Percentiles rank a stretch among this genome's conserved stretches.
phyloP scores from a whole-genome alignment of 2,329 filamentous ascomycete genomes.

The Colletotrichum sp. region DNA sequence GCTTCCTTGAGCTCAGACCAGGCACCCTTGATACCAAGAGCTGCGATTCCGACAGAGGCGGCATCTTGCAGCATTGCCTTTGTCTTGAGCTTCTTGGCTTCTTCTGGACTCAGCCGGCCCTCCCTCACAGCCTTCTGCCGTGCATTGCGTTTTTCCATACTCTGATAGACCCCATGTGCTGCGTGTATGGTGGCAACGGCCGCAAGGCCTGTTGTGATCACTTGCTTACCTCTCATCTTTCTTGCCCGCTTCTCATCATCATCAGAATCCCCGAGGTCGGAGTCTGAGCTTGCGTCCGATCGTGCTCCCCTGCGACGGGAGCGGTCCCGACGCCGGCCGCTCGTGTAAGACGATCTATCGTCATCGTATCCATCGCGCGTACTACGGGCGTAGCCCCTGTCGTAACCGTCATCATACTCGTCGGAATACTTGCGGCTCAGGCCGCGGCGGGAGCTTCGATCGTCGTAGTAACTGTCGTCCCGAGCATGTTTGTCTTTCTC shows the following conservation, averaged over 20 bases:
- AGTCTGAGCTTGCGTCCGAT: conserved; percentile 56
- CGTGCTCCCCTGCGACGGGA: conserved; percentile 40
- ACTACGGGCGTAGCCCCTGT: conserved; percentile 42
- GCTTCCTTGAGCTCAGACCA: conserved; percentile 62
- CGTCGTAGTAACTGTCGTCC: conserved; percentile 51
- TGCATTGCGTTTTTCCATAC: conserved; percentile 60
- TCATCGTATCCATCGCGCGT: conserved; percentile 48
- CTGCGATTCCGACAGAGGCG: conserved; percentile 63
- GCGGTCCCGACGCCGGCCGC: conserved; percentile 40
- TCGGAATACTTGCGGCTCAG: conserved; percentile 44
- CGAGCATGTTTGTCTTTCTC: conserved; percentile 37
- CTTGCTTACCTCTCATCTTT: conserved; percentile 68
- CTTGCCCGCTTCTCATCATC: conserved; percentile 59
- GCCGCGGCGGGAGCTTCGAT: conserved; percentile 40
- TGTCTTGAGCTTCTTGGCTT: conserved; percentile 62
- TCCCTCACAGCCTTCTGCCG: conserved; percentile 59
- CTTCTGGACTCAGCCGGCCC: conserved; percentile 53
- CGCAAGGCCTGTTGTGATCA: conserved; percentile 61
- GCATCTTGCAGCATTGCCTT: conserved; percentile 63
- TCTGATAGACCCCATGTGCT: conserved; percentile 62
- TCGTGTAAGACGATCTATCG: conserved; percentile 46
- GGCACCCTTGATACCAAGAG: conserved; percentile 62
- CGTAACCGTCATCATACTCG: conserved; percentile 52
- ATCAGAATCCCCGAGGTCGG: conserved; percentile 62
- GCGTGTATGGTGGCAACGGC: conserved; percentile 66